Percentiles rank a stretch among this genome's conserved stretches.
Evolutionary conservation across 1,284 basidiomycete genomes (phyloP).

Genomic region (Dichomitus squalens): DNA sequence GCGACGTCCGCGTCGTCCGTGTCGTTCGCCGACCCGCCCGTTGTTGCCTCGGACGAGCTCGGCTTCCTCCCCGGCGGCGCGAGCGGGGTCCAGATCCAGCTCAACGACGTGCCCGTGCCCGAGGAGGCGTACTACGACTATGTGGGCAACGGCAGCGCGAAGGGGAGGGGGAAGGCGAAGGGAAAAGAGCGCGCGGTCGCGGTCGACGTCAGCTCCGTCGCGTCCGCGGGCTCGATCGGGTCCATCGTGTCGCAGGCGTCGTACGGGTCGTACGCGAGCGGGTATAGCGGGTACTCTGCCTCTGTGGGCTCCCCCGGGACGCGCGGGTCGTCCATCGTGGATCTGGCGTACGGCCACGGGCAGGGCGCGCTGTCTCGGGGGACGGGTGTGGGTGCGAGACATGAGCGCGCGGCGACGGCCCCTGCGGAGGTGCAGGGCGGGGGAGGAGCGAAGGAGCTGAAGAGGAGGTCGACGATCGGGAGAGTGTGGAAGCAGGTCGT

Average conservation of each 20-base stretch:
- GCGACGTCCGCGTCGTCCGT: slow-evolving; percentile 14
- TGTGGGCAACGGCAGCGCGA: background rate
- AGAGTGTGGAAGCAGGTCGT: slow-evolving; percentile 23
- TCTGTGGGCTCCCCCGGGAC: background rate
- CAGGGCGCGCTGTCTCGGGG: no score
- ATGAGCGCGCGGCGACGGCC: slow-evolving; percentile 9
- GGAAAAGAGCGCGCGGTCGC: background rate
- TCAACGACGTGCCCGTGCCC: slow-evolving; percentile 23
- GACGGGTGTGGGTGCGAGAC: no score
- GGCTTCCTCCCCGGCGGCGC: background rate
- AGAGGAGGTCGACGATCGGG: slow-evolving; percentile 15
- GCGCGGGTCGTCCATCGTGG: background rate
- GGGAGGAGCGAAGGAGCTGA: background rate
- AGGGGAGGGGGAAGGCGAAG: background rate
- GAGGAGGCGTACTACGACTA: background rate
- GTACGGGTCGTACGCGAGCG: background rate
- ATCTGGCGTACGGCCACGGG: background rate
- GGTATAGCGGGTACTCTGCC: background rate
- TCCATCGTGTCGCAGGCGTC: background rate
- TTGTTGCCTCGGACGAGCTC: background rate
- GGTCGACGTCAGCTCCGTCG: background rate
- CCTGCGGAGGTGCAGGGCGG: background rate
- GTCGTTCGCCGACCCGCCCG: slow-evolving; percentile 8
- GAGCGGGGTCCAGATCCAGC: slow-evolving; percentile 15
- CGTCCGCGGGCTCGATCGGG: background rate